Percentiles rank a stretch among this genome's conserved stretches.
These are phyloP conservation scores for Sarocladiaceae sp. DNA, from an alignment of 2,329 filamentous ascomycete genomes.

Conservation along the genomic window DNA sequence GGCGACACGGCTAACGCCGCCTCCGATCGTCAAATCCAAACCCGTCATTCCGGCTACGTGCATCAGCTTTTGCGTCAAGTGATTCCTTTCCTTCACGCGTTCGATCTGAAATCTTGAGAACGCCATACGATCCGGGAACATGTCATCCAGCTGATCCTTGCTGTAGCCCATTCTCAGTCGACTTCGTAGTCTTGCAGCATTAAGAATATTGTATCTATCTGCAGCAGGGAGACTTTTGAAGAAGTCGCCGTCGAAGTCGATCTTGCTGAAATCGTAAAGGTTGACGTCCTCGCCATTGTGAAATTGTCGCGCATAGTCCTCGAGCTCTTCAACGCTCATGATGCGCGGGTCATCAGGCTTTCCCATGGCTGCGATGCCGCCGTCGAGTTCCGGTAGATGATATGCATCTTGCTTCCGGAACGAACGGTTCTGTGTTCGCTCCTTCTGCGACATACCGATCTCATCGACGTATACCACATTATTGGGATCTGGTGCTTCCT, in stretches of 20 bases:
- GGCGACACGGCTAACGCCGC: constrained; percentile 63
- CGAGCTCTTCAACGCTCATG: constrained; percentile 91
- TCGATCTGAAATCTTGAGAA: constrained; percentile 98
- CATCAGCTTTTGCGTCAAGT: constrained; percentile 93
- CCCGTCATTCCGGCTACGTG: constrained; percentile 85
- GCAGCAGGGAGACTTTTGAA: constrained; percentile 86
- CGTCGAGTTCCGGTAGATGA: constrained; percentile 83
- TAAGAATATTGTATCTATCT: constrained; percentile 95
- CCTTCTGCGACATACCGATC: constrained; percentile 71
- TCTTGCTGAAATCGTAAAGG: constrained; percentile 95
- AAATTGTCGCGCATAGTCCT: constrained; percentile 91
- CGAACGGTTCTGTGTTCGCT: constrained; percentile 62
- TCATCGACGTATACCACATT: constrained; percentile 90
- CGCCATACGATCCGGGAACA: constrained; percentile 97
- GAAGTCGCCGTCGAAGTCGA: constrained; percentile 94
- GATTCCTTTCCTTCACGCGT: constrained; percentile 85
- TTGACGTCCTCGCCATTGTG: constrained; percentile 87
- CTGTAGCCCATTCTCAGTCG: constrained; percentile 91
- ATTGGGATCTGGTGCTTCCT: constrained; percentile 61
- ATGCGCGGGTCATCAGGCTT: constrained; percentile 89
- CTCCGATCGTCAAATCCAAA: constrained; percentile 64
- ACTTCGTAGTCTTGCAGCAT: constrained; percentile 84
- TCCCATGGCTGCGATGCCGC: constrained; percentile 78
- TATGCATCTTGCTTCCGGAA: constrained; percentile 95
- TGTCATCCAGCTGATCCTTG: constrained; percentile 90